A percentile compares a stretch with the other conserved stretches of the same genome.
phyloP scores from a whole-genome alignment of 495 filamentous ascomycete species.

The Chaetomidium leptoderma region DNA sequence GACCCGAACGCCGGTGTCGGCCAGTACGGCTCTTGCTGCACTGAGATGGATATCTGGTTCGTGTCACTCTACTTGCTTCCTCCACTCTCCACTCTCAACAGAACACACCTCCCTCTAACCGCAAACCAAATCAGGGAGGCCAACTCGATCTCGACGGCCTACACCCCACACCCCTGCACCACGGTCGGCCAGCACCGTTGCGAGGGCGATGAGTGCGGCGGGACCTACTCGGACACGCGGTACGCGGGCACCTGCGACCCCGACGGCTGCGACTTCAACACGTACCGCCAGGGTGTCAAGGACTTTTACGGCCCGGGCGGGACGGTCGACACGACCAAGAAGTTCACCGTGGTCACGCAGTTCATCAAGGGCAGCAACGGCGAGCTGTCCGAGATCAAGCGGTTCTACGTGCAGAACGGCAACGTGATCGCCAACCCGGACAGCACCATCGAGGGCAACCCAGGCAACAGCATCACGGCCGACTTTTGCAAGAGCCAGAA shows the following conservation, averaged over 20 bases:
- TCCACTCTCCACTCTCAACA: too few relatives aligned
- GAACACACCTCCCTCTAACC: not conserved
- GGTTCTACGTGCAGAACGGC: slow-evolving; percentile 68
- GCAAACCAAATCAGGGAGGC: slow-evolving; percentile 44
- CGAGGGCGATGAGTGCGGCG: slow-evolving; percentile 45
- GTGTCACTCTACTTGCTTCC: too few relatives aligned
- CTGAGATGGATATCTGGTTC: slow-evolving; percentile 64
- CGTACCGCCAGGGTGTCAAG: slow-evolving; percentile 61
- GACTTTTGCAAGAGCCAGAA: slow-evolving; percentile 60
- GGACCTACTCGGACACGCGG: slow-evolving; percentile 46
- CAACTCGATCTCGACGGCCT: slow-evolving; percentile 60
- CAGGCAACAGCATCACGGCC: slow-evolving; percentile 55
- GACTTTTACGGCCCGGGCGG: slow-evolving; percentile 58
- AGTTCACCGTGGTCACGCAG: slow-evolving; percentile 71
- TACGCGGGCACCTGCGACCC: slow-evolving; percentile 64
- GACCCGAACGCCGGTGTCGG: slow-evolving; percentile 58
- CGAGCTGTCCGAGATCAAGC: slow-evolving; percentile 58
- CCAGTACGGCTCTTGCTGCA: slow-evolving; percentile 63
- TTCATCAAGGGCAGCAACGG: slow-evolving; percentile 51
- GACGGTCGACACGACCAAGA: slow-evolving; percentile 60
- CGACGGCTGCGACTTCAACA: slow-evolving; percentile 72
- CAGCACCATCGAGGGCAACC: slow-evolving; percentile 47
- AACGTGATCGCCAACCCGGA: slow-evolving; percentile 56
- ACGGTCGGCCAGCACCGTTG: slow-evolving; percentile 54
- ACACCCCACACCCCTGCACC: slow-evolving; percentile 65